Percentiles rank a stretch among this genome's conserved stretches.
Evolutionary conservation across 2,329 filamentous ascomycete species (phyloP).

Genomic region (Fusarium verrucosum): DNA sequence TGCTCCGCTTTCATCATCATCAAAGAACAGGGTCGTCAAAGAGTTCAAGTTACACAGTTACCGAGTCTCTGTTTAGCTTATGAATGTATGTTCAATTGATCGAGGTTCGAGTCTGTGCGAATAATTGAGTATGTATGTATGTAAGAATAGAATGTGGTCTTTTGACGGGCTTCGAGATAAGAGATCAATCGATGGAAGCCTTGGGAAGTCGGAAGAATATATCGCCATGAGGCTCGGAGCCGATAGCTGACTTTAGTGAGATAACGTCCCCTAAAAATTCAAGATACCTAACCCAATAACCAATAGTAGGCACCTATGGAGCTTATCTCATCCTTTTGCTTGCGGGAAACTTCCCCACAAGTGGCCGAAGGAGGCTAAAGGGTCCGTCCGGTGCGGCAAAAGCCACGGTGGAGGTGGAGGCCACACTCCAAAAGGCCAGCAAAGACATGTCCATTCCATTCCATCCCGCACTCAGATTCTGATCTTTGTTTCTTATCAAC

Average conservation of each 20-base stretch:
- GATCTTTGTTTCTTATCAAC: constrained; percentile 23
- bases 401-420: constrained; percentile 21
- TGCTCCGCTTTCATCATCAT: not conserved
- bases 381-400: constrained; percentile 25
- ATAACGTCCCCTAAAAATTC: constrained; percentile 28
- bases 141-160: not conserved
- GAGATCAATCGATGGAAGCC: constrained; percentile 28
- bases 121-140: not conserved
- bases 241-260: constrained; percentile 18
- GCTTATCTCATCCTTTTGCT: not conserved
- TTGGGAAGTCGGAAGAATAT: constrained; percentile 36
- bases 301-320: too few species aligned
- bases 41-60: not conserved
- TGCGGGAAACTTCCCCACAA: constrained; percentile 31
- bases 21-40: constrained; percentile 6
- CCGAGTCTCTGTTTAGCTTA: too few species aligned
- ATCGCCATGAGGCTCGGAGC: constrained; percentile 34
- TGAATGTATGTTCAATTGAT: not conserved
- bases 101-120: not conserved
- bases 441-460: constrained; percentile 37
- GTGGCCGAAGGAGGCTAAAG: constrained; percentile 36
- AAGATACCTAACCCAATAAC: too few species aligned
- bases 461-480: constrained; percentile 22
- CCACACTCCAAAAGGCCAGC: constrained; percentile 44
- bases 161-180: not conserved